Evolutionary conservation across 1,284 basidiomycete genomes (phyloP), one percentile per base, ranked within the genome.

Genomic region (Tilletia walkeri): DNA sequence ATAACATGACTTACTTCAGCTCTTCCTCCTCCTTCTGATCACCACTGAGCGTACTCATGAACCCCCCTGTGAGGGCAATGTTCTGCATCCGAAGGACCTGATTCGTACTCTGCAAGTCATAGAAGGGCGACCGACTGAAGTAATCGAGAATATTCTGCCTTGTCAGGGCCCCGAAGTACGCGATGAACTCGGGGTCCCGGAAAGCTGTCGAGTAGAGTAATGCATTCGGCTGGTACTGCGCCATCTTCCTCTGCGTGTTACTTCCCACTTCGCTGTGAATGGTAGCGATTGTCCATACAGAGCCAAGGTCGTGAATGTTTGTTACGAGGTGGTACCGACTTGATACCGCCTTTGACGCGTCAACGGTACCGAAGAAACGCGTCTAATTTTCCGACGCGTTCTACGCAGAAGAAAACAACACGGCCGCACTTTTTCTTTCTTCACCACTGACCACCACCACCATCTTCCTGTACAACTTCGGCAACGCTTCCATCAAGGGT

Each of bases 81-180:
- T 79, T 81, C 66, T 82, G 80, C 80, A 82, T 82, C 10, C 80
- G 77, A 41, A 82, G 79, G 72, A 80, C 75, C 72, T 82, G 78
- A 53, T 82, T 82, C 66, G 79, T 81, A 72, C 76, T 76, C 34
- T 75, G 70, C 16, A 76, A 71, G 41, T 81, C 80, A 70, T 77
- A 82, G 70, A 82, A 82, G 18, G 78, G 78, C 18, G 78, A 80
- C 36, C 73, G 78, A 47, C 76, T 75, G 65, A 82, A 82, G 69
- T 82, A 82, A 7, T 78, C 71, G 70, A 81, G 76, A 3, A 77
- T 75, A 49, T 79, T 81, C 68, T 71, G 69, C 53, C 74, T 76
- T 67, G 72, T 76, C 3, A 81, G 68, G 0, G 76, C 41, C 14
- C 67, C 67, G 38, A 53, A 67, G 49, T 50, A 38, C 34, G 41